Base-by-base conservation (phyloP, 129 eudicot genomes). In the Arctium minus region DNA sequence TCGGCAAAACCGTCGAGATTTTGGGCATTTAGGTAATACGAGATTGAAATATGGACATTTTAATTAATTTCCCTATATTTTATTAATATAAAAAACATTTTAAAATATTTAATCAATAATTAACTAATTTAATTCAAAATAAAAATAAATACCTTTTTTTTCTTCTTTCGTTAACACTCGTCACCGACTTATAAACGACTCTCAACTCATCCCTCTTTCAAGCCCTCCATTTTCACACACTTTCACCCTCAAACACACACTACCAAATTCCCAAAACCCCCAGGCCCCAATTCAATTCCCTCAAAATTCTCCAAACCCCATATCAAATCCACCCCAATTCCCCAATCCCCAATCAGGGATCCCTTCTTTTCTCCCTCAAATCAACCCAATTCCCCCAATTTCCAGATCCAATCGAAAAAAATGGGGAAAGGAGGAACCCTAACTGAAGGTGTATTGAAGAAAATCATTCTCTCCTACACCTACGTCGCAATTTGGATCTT, bases 401-500 rank as follows among this genome's bases (percentile, higher is more conserved):
- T 39, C 42, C 73, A 74, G 75, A 83, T 76, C 81, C n/a, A 68
- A 22, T 38, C 39, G 27, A 36, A 31, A 62, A 46, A 38, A 29
- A 87, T 87, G 87, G 87, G 87, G 44, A 87, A 87, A 80, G 89
- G 82, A 2, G 85, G 83, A 29, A 50, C 87, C 18, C 2, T 86
- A 22, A 78, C 60, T 72, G 89, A 82, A 73, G 77, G 84, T 7
- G 89, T 87, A 33, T 12, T 83, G n/a, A 87, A n/a, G 67, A 87
- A 87, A 36, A 83, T 87, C 87, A 72, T 87, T 0, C 79, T 87
- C 17, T 87, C 89, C 1, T 87, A 87, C 85, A 83, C 87, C 8
- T 87, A 87, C 62, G 89, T 83, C 42, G 80, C 87, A 1, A 83
- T 87, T 4, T 87, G 89, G 89, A 87, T 87, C 87, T 83, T 83